Conservation (phyloP, 257 asterid genomes). For the Agastache rugosa region DNA sequence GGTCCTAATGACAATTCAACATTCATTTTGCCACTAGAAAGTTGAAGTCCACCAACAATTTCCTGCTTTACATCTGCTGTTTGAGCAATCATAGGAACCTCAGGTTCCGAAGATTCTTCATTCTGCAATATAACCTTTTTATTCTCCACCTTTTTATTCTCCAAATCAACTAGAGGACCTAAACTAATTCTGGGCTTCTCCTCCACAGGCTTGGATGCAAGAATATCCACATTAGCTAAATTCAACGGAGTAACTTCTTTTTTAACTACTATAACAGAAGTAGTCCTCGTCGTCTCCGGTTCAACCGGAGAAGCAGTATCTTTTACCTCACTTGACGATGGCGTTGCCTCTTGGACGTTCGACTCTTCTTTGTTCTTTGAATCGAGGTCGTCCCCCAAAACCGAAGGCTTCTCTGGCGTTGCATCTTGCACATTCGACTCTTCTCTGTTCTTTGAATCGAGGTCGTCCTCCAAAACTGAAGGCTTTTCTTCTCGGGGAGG, state of each 20-base stretch:
- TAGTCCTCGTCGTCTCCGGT: constrained; percentile 45
- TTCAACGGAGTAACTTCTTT: constrained; percentile 41
- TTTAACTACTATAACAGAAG: constrained; percentile 38
- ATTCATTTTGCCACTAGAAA: constrained; percentile 42
- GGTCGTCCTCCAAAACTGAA: constrained; percentile 34
- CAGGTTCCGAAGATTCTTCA: constrained; percentile 40
- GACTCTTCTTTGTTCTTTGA: constrained; percentile 43
- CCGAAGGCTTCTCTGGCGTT: constrained; percentile 30
- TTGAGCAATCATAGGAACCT: constrained; percentile 26
- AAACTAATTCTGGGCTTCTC: constrained; percentile 36
- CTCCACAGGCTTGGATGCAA: constrained; percentile 38
- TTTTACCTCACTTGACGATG: constrained; percentile 30
- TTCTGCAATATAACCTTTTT: constrained; percentile 31
- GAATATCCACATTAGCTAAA: constrained; percentile 29
- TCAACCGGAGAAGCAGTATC: constrained; percentile 27
- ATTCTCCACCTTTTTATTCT: constrained; percentile 39
- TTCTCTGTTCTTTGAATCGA: constrained; percentile 40
- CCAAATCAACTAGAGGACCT: constrained; percentile 35
- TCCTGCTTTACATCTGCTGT: constrained; percentile 48
- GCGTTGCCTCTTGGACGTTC: constrained; percentile 37
- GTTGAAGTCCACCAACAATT: constrained; percentile 41
- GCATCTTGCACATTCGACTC: constrained; percentile 41
- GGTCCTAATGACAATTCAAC: constrained; percentile 53
- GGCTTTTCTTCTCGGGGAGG: constrained; percentile 55
- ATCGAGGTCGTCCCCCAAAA: constrained; percentile 39